Base-by-base conservation (phyloP, 352 stramenopile species). In the Pythium plurisporium region DNA sequence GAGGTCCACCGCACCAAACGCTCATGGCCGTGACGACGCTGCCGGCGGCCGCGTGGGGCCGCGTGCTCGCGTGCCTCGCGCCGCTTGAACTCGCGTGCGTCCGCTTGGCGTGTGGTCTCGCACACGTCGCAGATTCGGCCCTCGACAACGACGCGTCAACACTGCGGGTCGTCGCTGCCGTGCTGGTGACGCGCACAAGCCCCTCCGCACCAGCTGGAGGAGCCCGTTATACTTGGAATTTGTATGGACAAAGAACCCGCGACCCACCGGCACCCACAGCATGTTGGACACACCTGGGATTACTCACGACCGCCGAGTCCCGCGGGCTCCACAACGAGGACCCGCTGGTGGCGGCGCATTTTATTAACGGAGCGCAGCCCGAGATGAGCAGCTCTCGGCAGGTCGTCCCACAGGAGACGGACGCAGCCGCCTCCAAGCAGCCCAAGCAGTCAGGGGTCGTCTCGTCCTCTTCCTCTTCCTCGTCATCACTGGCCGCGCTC, bases 371-470 rank as follows among this genome's bases (percentile, higher is more conserved):
- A n/a, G n/a, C n/a, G n/a, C n/a, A n/a, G n/a, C n/a, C 40, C 40
- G 42, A 59, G 30, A 59, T 59, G 52, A 59, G 42, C 41, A 27
- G n/a, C n/a, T n/a, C 52, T 12, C 52, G 42, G 20, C 52, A 59
- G 42, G 52, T 59, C 33, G 38, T 52, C 20, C 52, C 50, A 37
- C 50, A 58, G 12, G 47, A 49, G 34, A 1, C 31, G 12, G n/a
- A 26, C 12, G 27, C 33, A 53, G 20, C 43, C 25, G 11, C 27
- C 44, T 17, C 27, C 20, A 8, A 20, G 11, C 12, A 19, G 41
- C 22, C 6, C 4, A 22, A 17, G 12, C 22, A 31, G 25, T 10
- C 20, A 22, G 25, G 27, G 27, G 45, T 53, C 20, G 45, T 20
- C 19, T 9, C 45, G 3, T 5, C 45, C 8, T 17, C 29, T 0